Evolutionary conservation across 106 monocot genomes (phyloP).

Genomic region (Vanilla planifolia): DNA sequence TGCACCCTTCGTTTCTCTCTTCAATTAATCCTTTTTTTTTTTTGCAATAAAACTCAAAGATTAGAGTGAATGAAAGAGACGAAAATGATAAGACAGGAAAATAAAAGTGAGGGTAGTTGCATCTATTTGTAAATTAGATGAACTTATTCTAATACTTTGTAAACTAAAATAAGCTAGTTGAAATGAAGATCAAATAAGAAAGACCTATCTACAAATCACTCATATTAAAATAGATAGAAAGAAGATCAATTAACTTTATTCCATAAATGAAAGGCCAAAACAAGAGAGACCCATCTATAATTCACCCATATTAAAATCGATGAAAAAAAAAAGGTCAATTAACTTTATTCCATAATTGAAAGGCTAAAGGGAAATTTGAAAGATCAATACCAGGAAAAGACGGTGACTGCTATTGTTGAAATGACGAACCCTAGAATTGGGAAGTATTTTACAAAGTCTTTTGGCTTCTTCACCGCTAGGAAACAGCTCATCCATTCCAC

Average conservation of each 20-base stretch:
- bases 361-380: neutral
- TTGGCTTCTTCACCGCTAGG: constrained; percentile 73
- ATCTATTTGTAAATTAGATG: too few species aligned
- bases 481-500: constrained; percentile 75
- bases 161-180: too few species aligned
- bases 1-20: too few species aligned
- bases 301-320: too few species aligned
- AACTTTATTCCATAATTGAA: neutral
- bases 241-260: neutral
- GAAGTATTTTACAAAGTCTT: constrained; percentile 37
- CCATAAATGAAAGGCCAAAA: neutral
- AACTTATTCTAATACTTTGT: too few species aligned
- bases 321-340: constrained; percentile 1
- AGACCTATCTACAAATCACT: too few species aligned
- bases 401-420: constrained; percentile 65
- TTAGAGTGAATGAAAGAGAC: neutral
- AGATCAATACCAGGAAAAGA: constrained; percentile 60
- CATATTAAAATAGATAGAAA: too few species aligned
- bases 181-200: too few species aligned
- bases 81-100: neutral
- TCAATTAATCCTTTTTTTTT: too few species aligned
- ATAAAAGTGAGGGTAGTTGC: neutral
- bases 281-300: too few species aligned
- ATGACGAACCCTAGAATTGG: constrained; percentile 71
- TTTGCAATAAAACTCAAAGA: too few species aligned